Base-by-base conservation (phyloP, 495 filamentous ascomycete genomes). In the Xylaria grammica region DNA sequence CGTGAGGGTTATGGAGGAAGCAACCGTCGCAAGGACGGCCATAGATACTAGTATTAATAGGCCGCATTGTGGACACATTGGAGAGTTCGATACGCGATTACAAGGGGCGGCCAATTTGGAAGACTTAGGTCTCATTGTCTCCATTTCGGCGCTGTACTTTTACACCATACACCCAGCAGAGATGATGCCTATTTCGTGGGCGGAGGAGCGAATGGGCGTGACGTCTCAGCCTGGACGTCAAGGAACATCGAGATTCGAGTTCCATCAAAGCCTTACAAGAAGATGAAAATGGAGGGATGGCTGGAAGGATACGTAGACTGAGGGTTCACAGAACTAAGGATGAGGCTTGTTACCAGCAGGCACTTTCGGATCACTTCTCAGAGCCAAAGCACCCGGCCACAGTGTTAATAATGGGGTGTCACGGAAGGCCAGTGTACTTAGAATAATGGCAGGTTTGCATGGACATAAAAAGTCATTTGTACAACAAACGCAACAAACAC, bases 31-130 rank as follows among this genome's bases (percentile, higher is more conserved):
- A 56, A 64, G 15, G 62, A 58, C 32, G 17, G 5, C 19, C 11
- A 54, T 49, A 54, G 62, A 56, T 34, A 58, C 53, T 64, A 64
- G 50, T 19, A 24, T 8, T 64, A 64, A 57, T 19, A 24, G 9
- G 26, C 10, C 11, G 17, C 53, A 11, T 20, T 30, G 19, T 2
- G 1, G 50, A 19, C 15, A 19, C 15, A 24, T 19, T 53, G 27
- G 32, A 34, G 50, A 19, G n/a, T 29, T n/a, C 50, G 2, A 9
- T 20, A 5, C 9, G n/a, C 30, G 13, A 32, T 6, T 3, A 17
- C 30, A 53, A 20, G 19, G 17, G 2, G 1, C 13, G 29, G 50
- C 32, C 9, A 13, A 34, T 13, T 36, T 53, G 27, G 10, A 19
- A 38, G 11, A 54, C 10, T 24, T 10, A 34, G 32, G 30, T 54